Conservation (phyloP, 2,329 filamentous ascomycete genomes). For the Thelonectria discophora region DNA sequence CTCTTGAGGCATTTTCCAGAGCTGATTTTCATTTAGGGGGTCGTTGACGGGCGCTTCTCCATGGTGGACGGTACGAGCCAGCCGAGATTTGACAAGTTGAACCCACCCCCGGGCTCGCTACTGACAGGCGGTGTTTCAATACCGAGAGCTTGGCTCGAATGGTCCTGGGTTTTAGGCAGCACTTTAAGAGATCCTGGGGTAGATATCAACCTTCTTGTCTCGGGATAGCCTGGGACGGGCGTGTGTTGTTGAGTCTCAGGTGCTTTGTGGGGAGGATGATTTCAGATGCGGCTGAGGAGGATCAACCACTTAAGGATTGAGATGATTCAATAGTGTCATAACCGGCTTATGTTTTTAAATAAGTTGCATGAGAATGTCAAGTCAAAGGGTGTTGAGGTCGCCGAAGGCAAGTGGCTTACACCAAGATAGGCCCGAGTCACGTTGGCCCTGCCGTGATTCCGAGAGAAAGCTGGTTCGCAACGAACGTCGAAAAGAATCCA, state of each 20-base stretch:
- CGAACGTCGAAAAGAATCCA: too few species aligned
- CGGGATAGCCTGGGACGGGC: neutral
- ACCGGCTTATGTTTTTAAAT: neutral
- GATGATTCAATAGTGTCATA: conserved; percentile 7
- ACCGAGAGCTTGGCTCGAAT: neutral
- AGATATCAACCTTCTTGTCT: conserved; percentile 4
- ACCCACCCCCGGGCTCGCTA: neutral
- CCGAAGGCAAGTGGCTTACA: neutral
- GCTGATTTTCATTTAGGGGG: neutral
- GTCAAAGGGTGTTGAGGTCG: neutral
- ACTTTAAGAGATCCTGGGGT: neutral
- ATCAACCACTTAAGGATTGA: neutral
- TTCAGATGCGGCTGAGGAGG: neutral
- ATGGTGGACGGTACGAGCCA: neutral
- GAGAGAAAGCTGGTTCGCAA: neutral
- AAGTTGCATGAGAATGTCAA: neutral
- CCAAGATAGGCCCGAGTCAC: neutral
- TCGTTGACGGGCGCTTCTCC: neutral
- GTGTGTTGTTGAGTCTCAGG: neutral
- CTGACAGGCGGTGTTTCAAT: neutral
- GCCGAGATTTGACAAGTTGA: neutral
- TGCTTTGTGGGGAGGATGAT: neutral
- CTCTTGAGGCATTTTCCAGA: neutral
- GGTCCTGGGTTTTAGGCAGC: neutral
- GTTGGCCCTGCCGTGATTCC: conserved; percentile 1